Conservation (phyloP, 805 yeast species). For the Candida nonsorbophila region DNA sequence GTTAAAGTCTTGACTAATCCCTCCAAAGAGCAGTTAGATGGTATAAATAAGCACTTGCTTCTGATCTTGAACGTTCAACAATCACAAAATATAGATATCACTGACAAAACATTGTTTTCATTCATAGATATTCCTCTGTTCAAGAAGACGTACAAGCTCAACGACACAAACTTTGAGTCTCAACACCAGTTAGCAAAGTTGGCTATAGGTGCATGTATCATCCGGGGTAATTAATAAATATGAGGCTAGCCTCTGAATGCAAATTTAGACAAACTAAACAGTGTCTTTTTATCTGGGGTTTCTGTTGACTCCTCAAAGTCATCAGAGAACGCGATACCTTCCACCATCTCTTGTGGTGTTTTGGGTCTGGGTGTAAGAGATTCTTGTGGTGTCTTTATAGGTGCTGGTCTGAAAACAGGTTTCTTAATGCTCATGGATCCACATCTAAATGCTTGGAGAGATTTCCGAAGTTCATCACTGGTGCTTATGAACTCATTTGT, state of each 20-base stretch:
- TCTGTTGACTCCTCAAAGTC: neutral
- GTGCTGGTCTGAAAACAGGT: too few relatives aligned
- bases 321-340: neutral
- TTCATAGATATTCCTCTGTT: slow-evolving; percentile 22
- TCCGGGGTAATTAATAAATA: slow-evolving; percentile 36
- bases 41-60: slow-evolving; percentile 28
- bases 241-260: slow-evolving; percentile 8
- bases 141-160: slow-evolving; percentile 32
- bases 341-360: neutral
- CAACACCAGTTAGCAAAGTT: slow-evolving; percentile 32
- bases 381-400: too few relatives aligned
- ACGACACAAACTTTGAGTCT: slow-evolving; percentile 18
- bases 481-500: too few relatives aligned
- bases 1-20: slow-evolving; percentile 36
- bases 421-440: too few relatives aligned
- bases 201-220: slow-evolving; percentile 42
- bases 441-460: too few relatives aligned
- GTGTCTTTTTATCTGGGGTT: neutral
- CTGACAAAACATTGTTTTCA: slow-evolving; percentile 17
- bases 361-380: too few relatives aligned
- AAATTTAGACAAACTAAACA: slow-evolving; percentile 9
- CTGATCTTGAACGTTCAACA: slow-evolving; percentile 9
- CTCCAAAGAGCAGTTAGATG: slow-evolving; percentile 17
- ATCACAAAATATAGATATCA: slow-evolving; percentile 6
- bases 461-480: too few relatives aligned